Base-by-base conservation (phyloP, 2,329 filamentous ascomycete genomes). In the Pezicula rhizophila region DNA sequence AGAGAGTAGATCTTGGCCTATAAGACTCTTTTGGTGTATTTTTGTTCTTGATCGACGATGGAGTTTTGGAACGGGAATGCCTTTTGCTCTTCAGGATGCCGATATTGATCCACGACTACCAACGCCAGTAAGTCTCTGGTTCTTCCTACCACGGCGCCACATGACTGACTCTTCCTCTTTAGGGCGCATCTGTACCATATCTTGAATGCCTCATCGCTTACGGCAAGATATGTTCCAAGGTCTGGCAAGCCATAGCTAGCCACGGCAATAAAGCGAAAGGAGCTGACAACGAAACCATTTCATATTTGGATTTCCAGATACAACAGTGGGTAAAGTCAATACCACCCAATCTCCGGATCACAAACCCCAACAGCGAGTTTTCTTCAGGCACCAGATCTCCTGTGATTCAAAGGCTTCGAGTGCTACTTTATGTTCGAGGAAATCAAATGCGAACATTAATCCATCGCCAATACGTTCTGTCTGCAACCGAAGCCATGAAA, bases 361-460 rank as follows among this genome's bases (percentile, higher is more conserved):
- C 51, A 28, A 15, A 38, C 2, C 2, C 56, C 57, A 8, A 53
- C 48, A 18, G 35, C 68, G 58, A 77, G 64, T 70, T 81, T 62
- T 58, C 76, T 49, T 28, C 57, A 50, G 42, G 46, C 52, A 14
- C 68, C 70, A 10, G 65, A 64, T 49, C 68, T 62, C 48, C 68
- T 62, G 28, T 69, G 53, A 70, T 85, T 17, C 82, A 84, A 57
- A 83, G 91, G 5, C 73, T 95, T 11, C 85, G 87, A 52, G 84
- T 96, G 42, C 82, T 93, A 65, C 84, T 93, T 15, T 93, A 95
- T 63, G 72, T 96, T 14, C 82, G 91, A 35, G 80, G 89, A 38
- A 96, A 96, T 60, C 90, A 95, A 70, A 88, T 95, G 69, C 85
- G 91, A 5, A 93, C 91, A 50, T 82, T 89, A 64, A 87, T 96